Evolutionary conservation across 2,329 filamentous ascomycete genomes (phyloP), one percentile per base, ranked within the genome.

Genomic region (Xylaria multiplex): DNA sequence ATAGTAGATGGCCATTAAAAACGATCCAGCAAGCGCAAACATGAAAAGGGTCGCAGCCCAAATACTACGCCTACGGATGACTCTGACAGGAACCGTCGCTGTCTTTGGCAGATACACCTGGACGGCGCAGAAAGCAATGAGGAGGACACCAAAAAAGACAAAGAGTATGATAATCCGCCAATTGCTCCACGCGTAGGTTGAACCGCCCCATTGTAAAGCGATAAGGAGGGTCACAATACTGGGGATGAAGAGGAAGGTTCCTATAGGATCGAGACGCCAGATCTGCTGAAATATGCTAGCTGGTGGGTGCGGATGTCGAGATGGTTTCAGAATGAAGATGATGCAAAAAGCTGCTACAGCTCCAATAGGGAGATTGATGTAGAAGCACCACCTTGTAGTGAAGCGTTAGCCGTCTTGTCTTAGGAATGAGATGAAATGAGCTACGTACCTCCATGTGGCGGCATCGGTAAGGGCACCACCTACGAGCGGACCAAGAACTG

Each of bases 181-280:
- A 68, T 79, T 81, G 45, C 74, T 77, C 87, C 86, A 89, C 0
- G 79, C 67, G 69, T 87, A 77, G 3, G 68, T 71, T 13, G 76
- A 77, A 3, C 87, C 87, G 58, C 86, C 87, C 88, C 87, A 90
- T 71, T 90, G 85, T 40, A 91, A 79, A 1, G 88, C 88, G 5
- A 91, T 79, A 2, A 91, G 77, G 43, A 90, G 84, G 67, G 83
- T 87, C 14, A 89, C 80, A 45, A 89, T 82, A 37, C 83, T 82
- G 0, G 88, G 87, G 16, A 90, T 76, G 68, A 91, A 86, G 75
- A 89, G 82, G 14, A 85, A 72, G 7, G 86, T 88, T 30, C 88
- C 88, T 1, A 89, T 73, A 0, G 86, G 86, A 64, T 90, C 87
- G 59, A 76, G 66, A 0, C 85, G 82, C 68, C 80, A 78, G 59